Percentiles rank a stretch among this genome's conserved stretches.
phyloP scores from a whole-genome alignment of 495 filamentous ascomycete species.

The Hyaloscypha bicolor region DNA sequence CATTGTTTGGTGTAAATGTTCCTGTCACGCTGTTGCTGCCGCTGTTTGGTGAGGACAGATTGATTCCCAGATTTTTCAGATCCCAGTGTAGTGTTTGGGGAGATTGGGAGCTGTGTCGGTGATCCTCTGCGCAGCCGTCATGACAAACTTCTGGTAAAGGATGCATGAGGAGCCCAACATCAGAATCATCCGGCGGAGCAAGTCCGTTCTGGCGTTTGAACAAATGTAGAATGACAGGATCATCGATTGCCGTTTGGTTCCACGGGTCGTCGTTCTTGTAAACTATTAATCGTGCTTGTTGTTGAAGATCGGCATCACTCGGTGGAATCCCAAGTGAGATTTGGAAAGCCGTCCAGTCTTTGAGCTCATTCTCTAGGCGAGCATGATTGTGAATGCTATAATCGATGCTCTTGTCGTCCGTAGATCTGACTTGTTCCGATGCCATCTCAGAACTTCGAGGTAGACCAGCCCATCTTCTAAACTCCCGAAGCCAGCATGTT shows the following conservation, averaged over 20 bases:
- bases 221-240: slow-evolving; percentile 57
- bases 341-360: slow-evolving; percentile 53
- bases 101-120: not conserved
- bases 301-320: slow-evolving; percentile 63
- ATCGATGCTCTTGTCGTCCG: slow-evolving; percentile 52
- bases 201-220: slow-evolving; percentile 39
- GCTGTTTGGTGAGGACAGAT: slow-evolving; percentile 9
- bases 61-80: slow-evolving; percentile 19
- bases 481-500: slow-evolving; percentile 47
- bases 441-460: slow-evolving; percentile 46
- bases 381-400: slow-evolving; percentile 54
- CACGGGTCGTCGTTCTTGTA: slow-evolving; percentile 68
- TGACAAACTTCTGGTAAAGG: slow-evolving; percentile 12
- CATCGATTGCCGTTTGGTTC: slow-evolving; percentile 74
- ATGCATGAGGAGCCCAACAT: slow-evolving; percentile 11
- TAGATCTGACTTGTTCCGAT: slow-evolving; percentile 47
- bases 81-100: slow-evolving; percentile 28
- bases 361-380: slow-evolving; percentile 62
- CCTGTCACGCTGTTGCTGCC: not conserved
- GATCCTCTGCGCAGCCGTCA: not conserved
- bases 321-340: slow-evolving; percentile 53
- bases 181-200: slow-evolving; percentile 23
- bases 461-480: slow-evolving; percentile 49
- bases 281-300: slow-evolving; percentile 63
- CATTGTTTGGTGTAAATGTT: not conserved